These are phyloP conservation scores for Combretum micranthum DNA, from an alignment of 345 rosid species.

Conservation along the genomic window DNA sequence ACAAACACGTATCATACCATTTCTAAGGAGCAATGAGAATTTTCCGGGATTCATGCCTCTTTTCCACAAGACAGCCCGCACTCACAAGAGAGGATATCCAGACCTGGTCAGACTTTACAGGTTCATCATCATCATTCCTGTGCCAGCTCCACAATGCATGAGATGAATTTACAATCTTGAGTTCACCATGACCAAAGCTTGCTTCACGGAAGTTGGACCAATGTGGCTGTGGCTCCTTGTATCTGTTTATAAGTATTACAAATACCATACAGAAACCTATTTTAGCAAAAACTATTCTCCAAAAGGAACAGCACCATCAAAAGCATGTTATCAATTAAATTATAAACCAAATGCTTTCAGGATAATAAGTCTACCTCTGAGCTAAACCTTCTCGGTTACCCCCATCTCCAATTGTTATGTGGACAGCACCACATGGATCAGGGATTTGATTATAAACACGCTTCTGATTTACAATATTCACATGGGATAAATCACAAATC, in stretches of 20 bases:
- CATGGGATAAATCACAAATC: not conserved
- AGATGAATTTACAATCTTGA: conserved; percentile 61
- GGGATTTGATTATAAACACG: conserved; percentile 61
- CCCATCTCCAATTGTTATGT: conserved; percentile 91
- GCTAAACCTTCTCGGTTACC: conserved; percentile 96
- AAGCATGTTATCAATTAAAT: not conserved
- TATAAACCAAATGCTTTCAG: not conserved
- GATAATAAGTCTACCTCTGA: conserved; percentile 33
- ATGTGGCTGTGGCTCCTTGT: conserved; percentile 58
- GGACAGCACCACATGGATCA: conserved; percentile 70
- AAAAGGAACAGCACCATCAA: not conserved
- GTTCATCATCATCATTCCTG: conserved; percentile 93
- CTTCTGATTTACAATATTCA: conserved; percentile 36
- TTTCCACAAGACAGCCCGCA: conserved; percentile 49
- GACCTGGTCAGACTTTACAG: conserved; percentile 68
- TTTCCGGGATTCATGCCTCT: conserved; percentile 33
- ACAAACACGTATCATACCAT: no score
- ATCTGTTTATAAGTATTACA: conserved; percentile 24
- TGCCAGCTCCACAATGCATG: conserved; percentile 97
- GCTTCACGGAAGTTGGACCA: conserved; percentile 98
- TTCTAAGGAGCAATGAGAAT: conserved; percentile 43
- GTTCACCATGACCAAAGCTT: conserved; percentile 95
- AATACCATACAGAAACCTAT: not conserved
- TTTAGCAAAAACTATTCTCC: no score
- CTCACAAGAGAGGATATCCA: conserved; percentile 71